Conservation (phyloP, 75 land plant genomes). For the Cunninghamia lanceolata region DNA sequence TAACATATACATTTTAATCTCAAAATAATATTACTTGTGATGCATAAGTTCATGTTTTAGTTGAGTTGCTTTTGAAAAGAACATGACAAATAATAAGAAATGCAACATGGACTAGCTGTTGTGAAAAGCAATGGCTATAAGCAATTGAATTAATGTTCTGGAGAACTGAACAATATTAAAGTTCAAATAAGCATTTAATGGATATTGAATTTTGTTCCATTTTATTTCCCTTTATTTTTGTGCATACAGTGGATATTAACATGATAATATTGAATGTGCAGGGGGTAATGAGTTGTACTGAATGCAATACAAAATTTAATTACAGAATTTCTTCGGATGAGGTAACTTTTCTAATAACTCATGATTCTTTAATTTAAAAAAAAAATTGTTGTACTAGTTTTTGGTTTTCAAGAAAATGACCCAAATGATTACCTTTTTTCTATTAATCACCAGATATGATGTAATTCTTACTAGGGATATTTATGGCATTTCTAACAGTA, state of each 20-base stretch:
- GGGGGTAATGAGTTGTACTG: not conserved
- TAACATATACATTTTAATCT: not conserved
- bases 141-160: not conserved
- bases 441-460: not conserved
- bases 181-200: not conserved
- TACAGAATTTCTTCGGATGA: not conserved
- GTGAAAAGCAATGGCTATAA: not conserved
- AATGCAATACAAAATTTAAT: not conserved
- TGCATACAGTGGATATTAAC: not conserved
- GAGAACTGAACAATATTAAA: not conserved
- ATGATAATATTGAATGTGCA: not conserved
- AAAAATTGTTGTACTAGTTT: not conserved
- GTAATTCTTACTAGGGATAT: too few species aligned
- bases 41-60: not conserved
- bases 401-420: not conserved
- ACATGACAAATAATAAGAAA: not conserved
- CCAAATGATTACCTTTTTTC: not conserved
- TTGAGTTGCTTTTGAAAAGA: not conserved
- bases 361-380: not conserved
- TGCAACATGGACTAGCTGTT: not conserved
- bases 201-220: too few species aligned
- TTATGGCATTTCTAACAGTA: not conserved
- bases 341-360: not conserved
- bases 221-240: not conserved
- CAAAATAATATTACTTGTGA: not conserved